phyloP scores from a whole-genome alignment of 176 grass and related monocot genomes.

The Phragmites australis region DNA sequence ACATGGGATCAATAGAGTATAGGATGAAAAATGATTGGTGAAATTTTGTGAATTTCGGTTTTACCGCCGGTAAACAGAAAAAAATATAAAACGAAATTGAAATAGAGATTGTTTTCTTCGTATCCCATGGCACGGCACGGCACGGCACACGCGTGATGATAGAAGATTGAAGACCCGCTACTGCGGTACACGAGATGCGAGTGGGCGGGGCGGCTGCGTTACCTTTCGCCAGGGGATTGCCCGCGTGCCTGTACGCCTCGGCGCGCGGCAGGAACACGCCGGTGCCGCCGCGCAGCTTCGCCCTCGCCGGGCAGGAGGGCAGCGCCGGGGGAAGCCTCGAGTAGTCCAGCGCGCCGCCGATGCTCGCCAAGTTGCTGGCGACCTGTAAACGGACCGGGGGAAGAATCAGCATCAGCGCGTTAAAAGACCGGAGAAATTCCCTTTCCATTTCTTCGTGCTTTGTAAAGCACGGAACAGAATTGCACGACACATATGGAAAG shows the following conservation, averaged over 20 bases:
- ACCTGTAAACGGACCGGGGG: background rate
- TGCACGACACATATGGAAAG: background rate
- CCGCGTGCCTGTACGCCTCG: background rate
- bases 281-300: slow-evolving; percentile 43
- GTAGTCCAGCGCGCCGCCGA: slow-evolving; percentile 22
- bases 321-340: background rate
- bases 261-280: slow-evolving; percentile 69
- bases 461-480: background rate
- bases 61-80: too few species aligned
- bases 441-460: too few species aligned
- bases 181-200: background rate
- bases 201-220: background rate
- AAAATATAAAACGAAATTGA: too few species aligned
- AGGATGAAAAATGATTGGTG: too few species aligned
- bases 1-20: too few species aligned
- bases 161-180: background rate
- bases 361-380: background rate
- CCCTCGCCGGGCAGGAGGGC: background rate
- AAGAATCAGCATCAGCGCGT: background rate
- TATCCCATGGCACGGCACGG: too few species aligned
- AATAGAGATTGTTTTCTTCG: too few species aligned
- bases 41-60: too few species aligned
- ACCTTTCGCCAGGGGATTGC: slow-evolving; percentile 13
- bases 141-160: background rate
- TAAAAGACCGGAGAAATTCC: too few species aligned